Percentiles rank a stretch among this genome's conserved stretches.
These are phyloP conservation scores for Colletotrichum euphorbiae DNA, from an alignment of 2,329 filamentous ascomycete species.

Conservation along the genomic window DNA sequence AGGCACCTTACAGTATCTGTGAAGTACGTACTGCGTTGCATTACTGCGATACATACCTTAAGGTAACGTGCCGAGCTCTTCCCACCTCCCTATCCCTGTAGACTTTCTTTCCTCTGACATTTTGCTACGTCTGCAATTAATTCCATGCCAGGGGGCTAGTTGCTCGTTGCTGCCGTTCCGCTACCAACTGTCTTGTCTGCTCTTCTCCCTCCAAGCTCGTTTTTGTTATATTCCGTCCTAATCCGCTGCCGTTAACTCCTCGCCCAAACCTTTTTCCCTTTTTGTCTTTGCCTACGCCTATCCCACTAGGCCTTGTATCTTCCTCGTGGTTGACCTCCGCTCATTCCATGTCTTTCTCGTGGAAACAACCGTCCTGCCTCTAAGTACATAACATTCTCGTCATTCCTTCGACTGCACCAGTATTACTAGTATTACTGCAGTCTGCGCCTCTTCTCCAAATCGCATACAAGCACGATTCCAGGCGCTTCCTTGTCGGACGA, in stretches of 20 bases:
- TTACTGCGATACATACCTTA: too few species aligned
- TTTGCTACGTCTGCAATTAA: slow-evolving; percentile 34
- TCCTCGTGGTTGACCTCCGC: slow-evolving; percentile 15
- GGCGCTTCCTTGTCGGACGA: neutral
- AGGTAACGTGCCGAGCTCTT: neutral
- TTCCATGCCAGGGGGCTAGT: slow-evolving; percentile 17
- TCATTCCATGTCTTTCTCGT: slow-evolving; percentile 34
- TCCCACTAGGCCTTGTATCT: neutral
- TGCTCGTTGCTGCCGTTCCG: slow-evolving; percentile 5
- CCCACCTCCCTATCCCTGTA: slow-evolving; percentile 14
- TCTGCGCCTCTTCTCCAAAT: slow-evolving; percentile 48
- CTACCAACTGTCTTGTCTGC: neutral
- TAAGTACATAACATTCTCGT: slow-evolving; percentile 42
- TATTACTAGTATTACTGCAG: slow-evolving; percentile 42
- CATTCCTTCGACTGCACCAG: slow-evolving; percentile 44
- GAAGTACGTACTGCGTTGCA: neutral
- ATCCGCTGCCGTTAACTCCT: slow-evolving; percentile 4
- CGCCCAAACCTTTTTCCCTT: too few species aligned
- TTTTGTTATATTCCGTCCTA: slow-evolving; percentile 22
- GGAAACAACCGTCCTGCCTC: slow-evolving; percentile 49
- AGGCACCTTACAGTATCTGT: too few species aligned
- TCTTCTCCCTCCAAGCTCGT: neutral
- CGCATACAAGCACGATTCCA: neutral
- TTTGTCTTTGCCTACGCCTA: neutral
- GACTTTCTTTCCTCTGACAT: slow-evolving; percentile 10